Evolutionary conservation across 2,329 filamentous ascomycete species (phyloP).

Genomic region (Fusarium duplospermum): DNA sequence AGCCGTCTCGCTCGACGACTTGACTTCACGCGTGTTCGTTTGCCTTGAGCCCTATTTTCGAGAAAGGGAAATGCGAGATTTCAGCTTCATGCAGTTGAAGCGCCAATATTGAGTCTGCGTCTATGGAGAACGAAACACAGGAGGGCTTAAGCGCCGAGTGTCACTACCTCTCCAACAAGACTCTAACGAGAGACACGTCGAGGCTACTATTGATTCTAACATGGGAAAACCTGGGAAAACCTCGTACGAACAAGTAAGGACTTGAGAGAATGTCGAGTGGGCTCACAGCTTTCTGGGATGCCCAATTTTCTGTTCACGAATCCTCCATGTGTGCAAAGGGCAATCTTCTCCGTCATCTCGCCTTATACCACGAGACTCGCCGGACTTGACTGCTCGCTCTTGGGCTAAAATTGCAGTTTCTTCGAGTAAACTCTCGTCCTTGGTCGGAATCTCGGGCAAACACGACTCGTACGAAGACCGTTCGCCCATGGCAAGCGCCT

Average conservation of each 20-base stretch:
- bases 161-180: neutral
- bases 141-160: neutral
- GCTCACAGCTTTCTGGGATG: neutral
- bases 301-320: conserved; percentile 9
- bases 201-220: neutral
- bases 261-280: neutral
- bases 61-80: neutral
- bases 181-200: neutral
- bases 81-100: neutral
- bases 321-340: neutral
- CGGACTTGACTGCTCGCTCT: neutral
- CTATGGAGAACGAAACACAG: neutral
- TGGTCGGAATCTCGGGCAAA: neutral
- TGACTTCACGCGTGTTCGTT: neutral
- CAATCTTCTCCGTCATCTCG: neutral
- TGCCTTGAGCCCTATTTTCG: neutral
- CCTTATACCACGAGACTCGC: neutral
- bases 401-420: neutral
- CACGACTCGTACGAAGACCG: neutral
- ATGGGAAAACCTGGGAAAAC: neutral
- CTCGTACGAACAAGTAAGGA: neutral
- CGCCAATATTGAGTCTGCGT: neutral
- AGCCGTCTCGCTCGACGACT: neutral
- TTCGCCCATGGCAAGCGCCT: neutral
- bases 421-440: neutral